Base-by-base conservation (phyloP, 768 basidiomycete genomes). In the Russula sp. region DNA sequence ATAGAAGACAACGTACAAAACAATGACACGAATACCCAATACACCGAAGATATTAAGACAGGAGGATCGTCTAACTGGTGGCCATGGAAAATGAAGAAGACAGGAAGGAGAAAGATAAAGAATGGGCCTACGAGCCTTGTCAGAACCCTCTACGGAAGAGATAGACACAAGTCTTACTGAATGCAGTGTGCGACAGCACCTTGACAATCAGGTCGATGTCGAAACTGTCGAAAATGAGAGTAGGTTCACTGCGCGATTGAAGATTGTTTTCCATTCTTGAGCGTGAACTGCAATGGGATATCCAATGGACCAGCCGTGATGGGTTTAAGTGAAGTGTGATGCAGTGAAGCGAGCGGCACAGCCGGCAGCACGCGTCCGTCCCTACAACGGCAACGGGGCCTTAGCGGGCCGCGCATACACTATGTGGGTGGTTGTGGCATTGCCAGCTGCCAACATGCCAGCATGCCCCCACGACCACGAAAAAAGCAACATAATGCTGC, bases 121-220 rank as follows among this genome's bases (percentile, higher is more conserved):
- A 92, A 89, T 18, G 94, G 92, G 66, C 89, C 91, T 92, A 68
- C 31, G 47, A 31, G 11, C 45, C 57, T 22, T 32, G 62, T 60
- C 22, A 57, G 40, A 31, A 45, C 16, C 2, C 22, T 14, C 4
- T 22, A 16, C 27, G 6, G 39, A 61, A 45, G 49, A 50, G 16
- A 22, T 31, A 32, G 34, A 40, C 51, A 45, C 13, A 40, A n/a
- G 44, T 74, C 87, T 73, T 63, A 89, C 92, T 91, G 78, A 95
- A 90, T 32, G 78, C 77, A 1, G 94, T 95, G 71, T 89, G 82
- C 51, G 79, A 75, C 59, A 94, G 77, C 57, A 94, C 90, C 75
- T 90, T 91, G 67, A 91, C 75, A 56, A 93, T 73, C 60, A 91
- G 76, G 74, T 94, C 92, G 42, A 93, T 62, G 75, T 93, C 87